A percentile compares a stretch with the other conserved stretches of the same genome.
Conservation (phyloP, 148 eudicot species). For the Simmondsia chinensis region DNA sequence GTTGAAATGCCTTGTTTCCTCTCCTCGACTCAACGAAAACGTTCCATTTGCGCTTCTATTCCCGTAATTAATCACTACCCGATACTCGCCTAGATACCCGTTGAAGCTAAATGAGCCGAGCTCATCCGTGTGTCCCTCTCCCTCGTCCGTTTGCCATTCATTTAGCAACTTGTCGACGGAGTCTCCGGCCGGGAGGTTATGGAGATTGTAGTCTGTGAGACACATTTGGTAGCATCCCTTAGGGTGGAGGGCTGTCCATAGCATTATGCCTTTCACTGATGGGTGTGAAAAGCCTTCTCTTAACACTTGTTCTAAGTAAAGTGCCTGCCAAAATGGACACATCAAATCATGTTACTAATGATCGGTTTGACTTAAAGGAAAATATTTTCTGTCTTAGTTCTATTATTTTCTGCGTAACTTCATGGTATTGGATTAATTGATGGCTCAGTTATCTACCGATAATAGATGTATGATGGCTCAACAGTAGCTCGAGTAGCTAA, state of each 20-base stretch:
- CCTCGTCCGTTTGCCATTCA: constrained; percentile 58
- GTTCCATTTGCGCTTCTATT: constrained; percentile 31
- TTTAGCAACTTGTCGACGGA: constrained; percentile 53
- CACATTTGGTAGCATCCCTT: constrained; percentile 87
- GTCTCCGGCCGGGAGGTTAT: constrained; percentile 73
- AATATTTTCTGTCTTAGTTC: too few species aligned
- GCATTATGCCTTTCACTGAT: constrained; percentile 60
- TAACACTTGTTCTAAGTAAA: constrained; percentile 53
- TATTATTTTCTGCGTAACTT: too few species aligned
- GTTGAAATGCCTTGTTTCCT: constrained; percentile 64
- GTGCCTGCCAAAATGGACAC: constrained; percentile 53
- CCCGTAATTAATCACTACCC: constrained; percentile 24
- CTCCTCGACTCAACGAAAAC: constrained; percentile 41
- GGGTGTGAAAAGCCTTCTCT: constrained; percentile 78
- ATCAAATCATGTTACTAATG: too few species aligned
- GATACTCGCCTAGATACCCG: constrained; percentile 72
- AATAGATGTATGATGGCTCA: too few species aligned
- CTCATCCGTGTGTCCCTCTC: constrained; percentile 37
- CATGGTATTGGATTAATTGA: too few species aligned
- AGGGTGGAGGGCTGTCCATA: constrained; percentile 65
- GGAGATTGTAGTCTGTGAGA: constrained; percentile 50
- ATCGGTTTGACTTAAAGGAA: too few species aligned
- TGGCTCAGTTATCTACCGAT: too few species aligned
- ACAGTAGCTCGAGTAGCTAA: too few species aligned
- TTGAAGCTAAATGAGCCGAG: constrained; percentile 59